Base-by-base conservation (phyloP, 805 yeast genomes). In the Pichia nakasei region DNA sequence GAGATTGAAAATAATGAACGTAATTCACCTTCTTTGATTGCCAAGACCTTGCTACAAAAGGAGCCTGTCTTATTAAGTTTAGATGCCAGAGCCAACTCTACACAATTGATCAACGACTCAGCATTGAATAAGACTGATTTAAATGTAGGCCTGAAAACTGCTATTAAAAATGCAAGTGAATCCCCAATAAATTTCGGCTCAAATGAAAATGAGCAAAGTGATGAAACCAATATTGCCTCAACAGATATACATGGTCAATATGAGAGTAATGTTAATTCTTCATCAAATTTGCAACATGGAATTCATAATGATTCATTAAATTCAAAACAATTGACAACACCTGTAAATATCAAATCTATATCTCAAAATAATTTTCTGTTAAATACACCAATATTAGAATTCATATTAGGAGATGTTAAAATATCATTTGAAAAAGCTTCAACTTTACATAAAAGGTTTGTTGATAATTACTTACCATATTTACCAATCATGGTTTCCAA, bases 401-500 rank as follows among this genome's bases (percentile, higher is more conserved):
- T 85, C 55, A 73, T 75, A 2, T 63, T 89, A 19, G 96, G 95
- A 0, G 84, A 82, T 47, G 91, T 88, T 9, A 69, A 68, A 29
- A 67, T 89, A 15, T 70, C 88, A 1, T 59, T 80, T 1, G 71
- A 68, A 12, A 79, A 81, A 52, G 96, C 96, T 0, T 69, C 74
- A 37, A 80, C 77, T 51, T 68, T 89, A 27, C 96, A 89, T 60
- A 70, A 71, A 37, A 66, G 78, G 22, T 89, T 89, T 57, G 72
- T 84, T 48, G 62, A 63, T 7, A 74, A 80, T 45, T 82, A 80
- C 55, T 65, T 85, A 21, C 94, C 95, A 0, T 82, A 73, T 52
- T 68, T 88, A 53, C 96, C 96, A 2, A 84, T 89, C 12, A 67
- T 89, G 58, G 72, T 79, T 24, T 78, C 94, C 0, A 67, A 72